Conservation (phyloP, 345 rosid genomes). For the Erucastrum elatum region DNA sequence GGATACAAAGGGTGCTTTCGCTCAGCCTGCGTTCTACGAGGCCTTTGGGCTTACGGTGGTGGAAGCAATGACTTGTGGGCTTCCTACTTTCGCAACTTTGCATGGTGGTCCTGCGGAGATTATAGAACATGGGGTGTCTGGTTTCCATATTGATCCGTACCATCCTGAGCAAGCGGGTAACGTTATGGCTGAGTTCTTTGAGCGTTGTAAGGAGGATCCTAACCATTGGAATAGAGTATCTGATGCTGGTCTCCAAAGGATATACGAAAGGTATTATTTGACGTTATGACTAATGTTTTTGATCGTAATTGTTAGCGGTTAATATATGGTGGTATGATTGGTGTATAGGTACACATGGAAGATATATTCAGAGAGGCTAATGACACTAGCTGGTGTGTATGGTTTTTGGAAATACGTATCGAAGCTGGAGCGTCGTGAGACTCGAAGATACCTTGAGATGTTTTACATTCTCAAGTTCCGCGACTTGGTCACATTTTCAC, state of each 20-base stretch:
- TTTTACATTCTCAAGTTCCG: conserved; percentile 96
- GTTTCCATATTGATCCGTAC: conserved; percentile 96
- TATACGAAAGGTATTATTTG: conserved; percentile 61
- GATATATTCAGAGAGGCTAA: conserved; percentile 84
- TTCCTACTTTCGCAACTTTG: conserved; percentile 90
- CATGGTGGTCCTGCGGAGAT: conserved; percentile 99
- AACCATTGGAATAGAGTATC: conserved; percentile 79
- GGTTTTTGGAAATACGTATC: conserved; percentile 94
- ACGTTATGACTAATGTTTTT: not conserved
- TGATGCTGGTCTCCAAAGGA: conserved; percentile 75
- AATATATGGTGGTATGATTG: too few species aligned
- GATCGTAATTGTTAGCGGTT: not conserved
- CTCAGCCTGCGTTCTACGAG: conserved; percentile 99
- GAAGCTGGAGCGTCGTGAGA: conserved; percentile 88
- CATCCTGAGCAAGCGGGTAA: conserved; percentile 77
- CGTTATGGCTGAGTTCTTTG: conserved; percentile 66
- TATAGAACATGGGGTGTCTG: conserved; percentile 76
- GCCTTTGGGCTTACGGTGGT: conserved; percentile 96
- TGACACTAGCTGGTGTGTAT: conserved; percentile 96
- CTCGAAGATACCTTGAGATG: conserved; percentile 94
- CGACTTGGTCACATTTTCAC: conserved; percentile 56
- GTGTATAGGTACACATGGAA: conserved; percentile 99
- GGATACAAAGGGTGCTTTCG: conserved; percentile 82
- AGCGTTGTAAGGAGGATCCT: conserved; percentile 69
- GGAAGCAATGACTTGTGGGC: conserved; percentile 98